Evolutionary conservation across 768 basidiomycete genomes (phyloP).

Genomic region (Scleroderma bovista): DNA sequence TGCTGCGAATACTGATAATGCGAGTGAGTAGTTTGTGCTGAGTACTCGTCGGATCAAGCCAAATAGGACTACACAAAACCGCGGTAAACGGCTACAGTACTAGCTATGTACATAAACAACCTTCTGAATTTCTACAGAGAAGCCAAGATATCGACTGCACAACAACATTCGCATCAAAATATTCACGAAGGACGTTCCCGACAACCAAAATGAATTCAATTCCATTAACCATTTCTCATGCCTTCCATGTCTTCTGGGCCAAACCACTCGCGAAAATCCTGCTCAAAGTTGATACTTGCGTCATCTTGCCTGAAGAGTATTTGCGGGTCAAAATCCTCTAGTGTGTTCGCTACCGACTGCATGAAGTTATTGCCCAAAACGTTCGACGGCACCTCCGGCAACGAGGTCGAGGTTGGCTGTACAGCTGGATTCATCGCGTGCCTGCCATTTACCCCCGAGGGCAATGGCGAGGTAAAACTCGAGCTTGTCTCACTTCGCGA

Average conservation of each 20-base stretch:
- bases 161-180: conserved; percentile 27
- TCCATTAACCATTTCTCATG: conserved; percentile 3
- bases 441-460: conserved; percentile 30
- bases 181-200: conserved; percentile 6
- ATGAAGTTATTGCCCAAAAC: conserved; percentile 39
- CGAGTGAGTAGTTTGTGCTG: conserved; percentile 36
- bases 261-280: conserved; percentile 76
- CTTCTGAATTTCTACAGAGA: too few species aligned
- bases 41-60: conserved; percentile 2
- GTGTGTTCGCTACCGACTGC: conserved; percentile 32
- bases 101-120: too few species aligned
- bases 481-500: too few species aligned
- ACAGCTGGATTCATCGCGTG: conserved; percentile 24
- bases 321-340: conserved; percentile 36
- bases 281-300: conserved; percentile 55
- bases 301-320: conserved; percentile 40
- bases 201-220: conserved; percentile 2
- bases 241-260: conserved; percentile 29
- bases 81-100: too few species aligned
- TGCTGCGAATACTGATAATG: conserved; percentile 40
- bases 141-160: conserved; percentile 8
- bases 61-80: background rate
- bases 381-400: conserved; percentile 22
- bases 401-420: conserved; percentile 16
- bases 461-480: too few species aligned